Conservation (phyloP, 495 filamentous ascomycete genomes). For the Xylaria intraflava region DNA sequence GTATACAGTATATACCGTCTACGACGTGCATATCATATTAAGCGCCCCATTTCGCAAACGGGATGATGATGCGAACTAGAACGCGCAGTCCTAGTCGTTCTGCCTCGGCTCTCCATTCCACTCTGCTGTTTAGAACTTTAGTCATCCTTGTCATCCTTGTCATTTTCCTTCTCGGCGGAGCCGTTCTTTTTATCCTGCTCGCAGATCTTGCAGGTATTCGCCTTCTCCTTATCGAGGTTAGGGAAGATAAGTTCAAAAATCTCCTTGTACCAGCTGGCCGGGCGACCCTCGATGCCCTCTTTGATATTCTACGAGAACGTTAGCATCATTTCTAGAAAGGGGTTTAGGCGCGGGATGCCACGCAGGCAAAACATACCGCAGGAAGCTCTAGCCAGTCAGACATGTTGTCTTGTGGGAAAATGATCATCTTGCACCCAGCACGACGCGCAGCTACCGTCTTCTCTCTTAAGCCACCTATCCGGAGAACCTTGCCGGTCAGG, state of each 20-base stretch:
- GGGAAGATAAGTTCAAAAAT: constrained; percentile 90
- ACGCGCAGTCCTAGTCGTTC: background rate
- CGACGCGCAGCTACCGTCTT: constrained; percentile 97
- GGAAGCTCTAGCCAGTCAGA: constrained; percentile 97
- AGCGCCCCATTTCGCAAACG: background rate
- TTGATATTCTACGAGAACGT: constrained; percentile 79
- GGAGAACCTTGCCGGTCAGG: constrained; percentile 91
- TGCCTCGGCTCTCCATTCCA: background rate
- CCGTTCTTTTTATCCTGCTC: constrained; percentile 51
- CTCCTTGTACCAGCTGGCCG: constrained; percentile 89
- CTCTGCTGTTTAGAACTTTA: too few relatives aligned
- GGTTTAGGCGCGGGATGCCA: constrained; percentile 3
- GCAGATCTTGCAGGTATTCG: constrained; percentile 61
- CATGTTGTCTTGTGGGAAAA: constrained; percentile 92
- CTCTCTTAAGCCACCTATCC: constrained; percentile 93
- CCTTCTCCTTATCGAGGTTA: constrained; percentile 64
- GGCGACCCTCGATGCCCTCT: constrained; percentile 80
- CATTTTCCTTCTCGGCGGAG: background rate
- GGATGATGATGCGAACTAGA: constrained; percentile 1
- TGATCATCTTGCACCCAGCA: constrained; percentile 88
- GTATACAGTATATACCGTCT: constrained; percentile 11
- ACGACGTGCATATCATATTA: background rate
- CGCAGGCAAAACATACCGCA: constrained; percentile 57
- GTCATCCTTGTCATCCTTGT: constrained; percentile 2
- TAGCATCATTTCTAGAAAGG: constrained; percentile 23